Evolutionary conservation across 129 eudicot genomes (phyloP).

Genomic region (Dittrichia graveolens): DNA sequence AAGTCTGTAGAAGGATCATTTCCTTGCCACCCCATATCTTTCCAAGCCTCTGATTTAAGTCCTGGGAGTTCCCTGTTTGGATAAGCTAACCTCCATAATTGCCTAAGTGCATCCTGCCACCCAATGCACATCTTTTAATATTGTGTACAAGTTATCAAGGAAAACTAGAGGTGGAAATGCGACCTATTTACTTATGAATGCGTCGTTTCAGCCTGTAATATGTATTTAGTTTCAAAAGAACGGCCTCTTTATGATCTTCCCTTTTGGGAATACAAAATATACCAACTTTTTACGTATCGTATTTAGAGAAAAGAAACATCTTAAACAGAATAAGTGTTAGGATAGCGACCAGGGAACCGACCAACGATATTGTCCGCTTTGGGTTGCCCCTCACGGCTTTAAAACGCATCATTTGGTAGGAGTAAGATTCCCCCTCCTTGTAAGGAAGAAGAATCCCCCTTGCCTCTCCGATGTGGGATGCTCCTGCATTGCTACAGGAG

Average conservation of each 20-base stretch:
- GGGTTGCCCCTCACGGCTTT: no score
- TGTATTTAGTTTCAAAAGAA: neutral
- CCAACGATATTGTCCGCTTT: no score
- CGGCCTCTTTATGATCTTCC: neutral
- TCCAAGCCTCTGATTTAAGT: slow-evolving; percentile 94
- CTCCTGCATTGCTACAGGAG: no score
- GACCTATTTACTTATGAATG: neutral
- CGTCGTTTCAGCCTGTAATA: neutral
- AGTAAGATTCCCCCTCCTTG: no score
- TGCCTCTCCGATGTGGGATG: no score
- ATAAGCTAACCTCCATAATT: slow-evolving; percentile 83
- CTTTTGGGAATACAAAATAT: neutral
- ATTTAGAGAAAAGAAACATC: slow-evolving; percentile 4
- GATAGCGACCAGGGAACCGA: no score
- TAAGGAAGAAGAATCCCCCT: no score
- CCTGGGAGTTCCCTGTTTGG: slow-evolving; percentile 81
- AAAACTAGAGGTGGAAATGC: neutral
- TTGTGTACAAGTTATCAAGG: neutral
- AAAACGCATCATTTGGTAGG: no score
- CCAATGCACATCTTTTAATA: neutral
- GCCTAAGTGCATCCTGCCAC: slow-evolving; percentile 85
- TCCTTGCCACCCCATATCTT: slow-evolving; percentile 99
- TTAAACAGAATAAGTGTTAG: no score
- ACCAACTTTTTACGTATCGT: slow-evolving; percentile 11
- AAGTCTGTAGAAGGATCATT: slow-evolving; percentile 96